phyloP scores from a whole-genome alignment of 176 grass and related monocot species.

The Neostapfia colusana region DNA sequence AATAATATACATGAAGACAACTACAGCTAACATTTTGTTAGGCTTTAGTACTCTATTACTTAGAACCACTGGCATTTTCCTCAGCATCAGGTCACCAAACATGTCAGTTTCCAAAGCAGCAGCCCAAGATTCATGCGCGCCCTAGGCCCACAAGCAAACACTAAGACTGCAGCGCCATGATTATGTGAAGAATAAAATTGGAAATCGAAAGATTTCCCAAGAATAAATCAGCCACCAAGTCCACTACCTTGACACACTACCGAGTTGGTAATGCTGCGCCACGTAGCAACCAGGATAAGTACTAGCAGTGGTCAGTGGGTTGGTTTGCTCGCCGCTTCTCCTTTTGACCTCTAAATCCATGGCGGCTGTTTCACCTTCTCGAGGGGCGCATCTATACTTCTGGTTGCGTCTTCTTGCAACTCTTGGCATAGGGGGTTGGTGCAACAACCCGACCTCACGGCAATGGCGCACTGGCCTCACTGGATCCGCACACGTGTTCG shows the following conservation, averaged over 20 bases:
- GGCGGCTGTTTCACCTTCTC: slow-evolving; percentile 6
- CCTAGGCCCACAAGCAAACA: not conserved
- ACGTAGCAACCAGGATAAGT: not conserved
- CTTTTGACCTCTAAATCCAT: slow-evolving; percentile 21
- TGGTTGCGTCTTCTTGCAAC: slow-evolving; percentile 23
- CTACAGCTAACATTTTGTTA: no score
- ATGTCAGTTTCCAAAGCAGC: not conserved
- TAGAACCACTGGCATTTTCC: not conserved
- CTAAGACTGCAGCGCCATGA: slow-evolving; percentile 5
- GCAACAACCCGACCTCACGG: slow-evolving; percentile 15
- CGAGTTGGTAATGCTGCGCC: slow-evolving; percentile 5
- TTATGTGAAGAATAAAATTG: slow-evolving; percentile 16
- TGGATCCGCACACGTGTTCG: not conserved
- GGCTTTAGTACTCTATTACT: no score
- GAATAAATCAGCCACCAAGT: not conserved
- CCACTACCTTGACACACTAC: slow-evolving; percentile 24
- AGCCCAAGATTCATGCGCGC: not conserved
- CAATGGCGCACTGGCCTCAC: slow-evolving; percentile 3
- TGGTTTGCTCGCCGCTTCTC: slow-evolving; percentile 21
- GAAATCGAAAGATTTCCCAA: not conserved
- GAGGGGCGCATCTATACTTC: not conserved
- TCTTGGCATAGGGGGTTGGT: slow-evolving; percentile 32
- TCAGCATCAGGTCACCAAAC: not conserved
- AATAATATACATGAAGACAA: no score
- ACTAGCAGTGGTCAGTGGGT: not conserved